These are phyloP conservation scores for Sclerotinia borealis DNA, from an alignment of 2,329 filamentous ascomycete genomes.

Conservation along the genomic window DNA sequence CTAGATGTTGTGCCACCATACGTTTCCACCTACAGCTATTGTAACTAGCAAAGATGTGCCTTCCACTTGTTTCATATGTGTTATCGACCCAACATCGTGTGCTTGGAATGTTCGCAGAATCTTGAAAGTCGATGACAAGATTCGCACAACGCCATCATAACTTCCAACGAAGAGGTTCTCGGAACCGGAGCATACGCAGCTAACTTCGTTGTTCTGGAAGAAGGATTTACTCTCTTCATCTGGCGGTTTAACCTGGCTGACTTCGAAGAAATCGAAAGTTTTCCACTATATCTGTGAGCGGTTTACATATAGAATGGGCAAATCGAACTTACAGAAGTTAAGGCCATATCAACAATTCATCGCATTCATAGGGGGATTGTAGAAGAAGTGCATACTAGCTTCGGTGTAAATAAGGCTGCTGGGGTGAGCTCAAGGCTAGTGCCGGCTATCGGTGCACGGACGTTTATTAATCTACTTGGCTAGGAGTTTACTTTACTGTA, in stretches of 20 bases:
- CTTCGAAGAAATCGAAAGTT: constrained; percentile 99
- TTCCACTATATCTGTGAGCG: constrained; percentile 62
- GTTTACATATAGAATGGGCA: background rate
- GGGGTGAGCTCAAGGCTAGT: constrained; percentile 11
- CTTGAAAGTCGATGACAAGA: constrained; percentile 83
- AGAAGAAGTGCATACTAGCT: background rate
- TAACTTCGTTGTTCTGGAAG: constrained; percentile 77
- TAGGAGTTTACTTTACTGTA: too few relatives aligned
- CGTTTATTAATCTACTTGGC: background rate
- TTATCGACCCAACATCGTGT: constrained; percentile 72
- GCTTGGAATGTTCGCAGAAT: constrained; percentile 80
- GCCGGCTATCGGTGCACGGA: constrained; percentile 2
- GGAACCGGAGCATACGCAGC: constrained; percentile 78
- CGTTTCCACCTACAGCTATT: constrained; percentile 47
- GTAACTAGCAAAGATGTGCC: constrained; percentile 83
- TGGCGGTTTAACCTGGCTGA: constrained; percentile 70
- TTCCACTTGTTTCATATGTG: constrained; percentile 86
- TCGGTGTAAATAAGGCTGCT: constrained; percentile 7
- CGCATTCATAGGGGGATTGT: constrained; percentile 1
- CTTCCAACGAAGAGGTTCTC: constrained; percentile 86
- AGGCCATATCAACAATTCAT: constrained; percentile 20
- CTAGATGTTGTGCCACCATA: background rate
- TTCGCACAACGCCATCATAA: constrained; percentile 77
- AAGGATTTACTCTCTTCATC: constrained; percentile 73
- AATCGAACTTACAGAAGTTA: constrained; percentile 23